These are phyloP conservation scores for Ilex asprella DNA, from an alignment of 257 asterid genomes.

Conservation along the genomic window DNA sequence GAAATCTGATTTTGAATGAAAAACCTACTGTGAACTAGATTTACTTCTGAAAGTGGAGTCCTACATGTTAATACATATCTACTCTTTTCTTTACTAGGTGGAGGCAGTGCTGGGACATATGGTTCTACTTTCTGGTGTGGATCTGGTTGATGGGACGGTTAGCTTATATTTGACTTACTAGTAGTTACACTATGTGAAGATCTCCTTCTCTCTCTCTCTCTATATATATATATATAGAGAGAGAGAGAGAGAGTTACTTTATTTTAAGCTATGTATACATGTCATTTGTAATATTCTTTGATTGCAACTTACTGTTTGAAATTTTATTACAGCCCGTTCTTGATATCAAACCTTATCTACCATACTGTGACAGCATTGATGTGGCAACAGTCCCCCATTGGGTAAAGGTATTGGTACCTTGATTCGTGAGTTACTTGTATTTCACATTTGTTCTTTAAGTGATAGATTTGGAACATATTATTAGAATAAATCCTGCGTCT, in stretches of 20 bases:
- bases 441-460: too few species aligned
- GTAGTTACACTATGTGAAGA: not conserved
- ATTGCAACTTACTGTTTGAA: conserved; percentile 19
- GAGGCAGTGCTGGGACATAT: conserved; percentile 54
- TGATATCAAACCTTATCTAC: conserved; percentile 92
- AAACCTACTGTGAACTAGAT: too few species aligned
- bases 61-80: not conserved
- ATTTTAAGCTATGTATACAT: not conserved
- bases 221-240: conserved; percentile 6
- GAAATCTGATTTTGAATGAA: too few species aligned
- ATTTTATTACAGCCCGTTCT: conserved; percentile 70
- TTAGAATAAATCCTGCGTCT: too few species aligned
- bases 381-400: conserved; percentile 81
- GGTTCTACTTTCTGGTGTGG: conserved; percentile 81
- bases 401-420: conserved; percentile 64
- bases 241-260: not conserved
- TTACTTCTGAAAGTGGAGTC: not conserved
- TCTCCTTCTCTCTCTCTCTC: conserved; percentile 6
- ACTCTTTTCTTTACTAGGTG: conserved; percentile 34
- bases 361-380: conserved; percentile 73
- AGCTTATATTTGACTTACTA: conserved; percentile 18
- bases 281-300: conserved; percentile 3
- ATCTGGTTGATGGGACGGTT: conserved; percentile 96
- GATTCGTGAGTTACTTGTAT: not conserved
- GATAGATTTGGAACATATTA: too few species aligned